phyloP scores from a whole-genome alignment of 179 eudicot genomes.

The Beta lomatogona region DNA sequence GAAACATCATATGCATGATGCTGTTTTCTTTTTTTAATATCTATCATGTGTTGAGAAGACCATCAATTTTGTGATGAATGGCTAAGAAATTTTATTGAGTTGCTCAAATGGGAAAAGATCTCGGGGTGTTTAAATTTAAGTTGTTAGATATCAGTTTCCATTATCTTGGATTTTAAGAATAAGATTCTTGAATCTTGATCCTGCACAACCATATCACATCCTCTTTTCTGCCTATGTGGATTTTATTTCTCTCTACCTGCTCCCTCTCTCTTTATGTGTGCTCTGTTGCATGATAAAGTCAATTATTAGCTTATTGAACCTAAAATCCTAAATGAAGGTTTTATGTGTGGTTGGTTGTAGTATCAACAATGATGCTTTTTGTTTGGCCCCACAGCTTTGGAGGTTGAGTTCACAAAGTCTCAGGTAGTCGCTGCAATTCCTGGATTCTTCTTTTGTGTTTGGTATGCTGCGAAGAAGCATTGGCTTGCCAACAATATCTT shows the following conservation, averaged over 20 bases:
- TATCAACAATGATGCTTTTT: constrained; percentile 31
- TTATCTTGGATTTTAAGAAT: background rate
- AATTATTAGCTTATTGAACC: constrained; percentile 1
- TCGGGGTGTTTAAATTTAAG: background rate
- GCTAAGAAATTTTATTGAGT: background rate
- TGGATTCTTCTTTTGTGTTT: constrained; percentile 85
- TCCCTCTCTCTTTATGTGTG: background rate
- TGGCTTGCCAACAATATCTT: constrained; percentile 93
- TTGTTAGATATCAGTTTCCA: background rate
- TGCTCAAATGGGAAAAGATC: background rate
- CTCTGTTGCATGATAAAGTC: constrained; percentile 2
- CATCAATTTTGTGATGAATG: background rate
- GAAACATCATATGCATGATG: background rate
- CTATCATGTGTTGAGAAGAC: background rate
- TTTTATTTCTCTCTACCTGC: background rate
- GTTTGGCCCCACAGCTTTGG: constrained; percentile 66
- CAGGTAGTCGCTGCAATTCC: constrained; percentile 88
- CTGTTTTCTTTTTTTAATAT: background rate
- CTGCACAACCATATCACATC: background rate
- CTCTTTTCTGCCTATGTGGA: background rate
- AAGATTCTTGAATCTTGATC: too few species aligned
- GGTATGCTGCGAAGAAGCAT: constrained; percentile 96
- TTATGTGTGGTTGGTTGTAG: constrained; percentile 23
- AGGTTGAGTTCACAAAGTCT: constrained; percentile 90
- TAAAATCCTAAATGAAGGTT: background rate